These are phyloP conservation scores for Colletotrichum camelliae DNA, from an alignment of 2,329 filamentous ascomycete genomes.

Conservation along the genomic window DNA sequence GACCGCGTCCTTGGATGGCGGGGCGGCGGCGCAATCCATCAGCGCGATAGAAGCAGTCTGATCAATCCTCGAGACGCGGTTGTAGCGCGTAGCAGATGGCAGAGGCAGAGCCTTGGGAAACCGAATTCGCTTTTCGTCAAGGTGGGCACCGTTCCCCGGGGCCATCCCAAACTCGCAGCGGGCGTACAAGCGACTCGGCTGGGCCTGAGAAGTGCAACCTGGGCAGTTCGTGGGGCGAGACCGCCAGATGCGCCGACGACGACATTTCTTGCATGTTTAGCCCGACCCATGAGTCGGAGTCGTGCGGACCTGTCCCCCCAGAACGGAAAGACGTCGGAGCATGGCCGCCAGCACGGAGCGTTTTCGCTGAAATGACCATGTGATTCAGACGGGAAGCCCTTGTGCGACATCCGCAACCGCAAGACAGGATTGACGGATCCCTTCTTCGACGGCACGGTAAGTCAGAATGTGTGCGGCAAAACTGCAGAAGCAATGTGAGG, in stretches of 20 bases:
- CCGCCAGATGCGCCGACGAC: background rate
- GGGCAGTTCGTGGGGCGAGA: background rate
- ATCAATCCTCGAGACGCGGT: background rate
- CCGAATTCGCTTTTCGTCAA: background rate
- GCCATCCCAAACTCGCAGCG: background rate
- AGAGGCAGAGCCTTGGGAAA: background rate
- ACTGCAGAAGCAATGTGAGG: background rate
- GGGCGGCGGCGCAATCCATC: slow-evolving; percentile 3
- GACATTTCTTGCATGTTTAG: background rate
- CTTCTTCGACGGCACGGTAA: background rate
- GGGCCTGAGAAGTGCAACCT: background rate
- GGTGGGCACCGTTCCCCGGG: background rate
- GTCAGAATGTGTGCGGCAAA: background rate
- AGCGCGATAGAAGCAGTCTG: background rate
- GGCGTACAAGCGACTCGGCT: background rate
- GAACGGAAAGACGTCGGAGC: background rate
- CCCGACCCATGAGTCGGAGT: slow-evolving; percentile 1
- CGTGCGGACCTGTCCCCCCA: background rate
- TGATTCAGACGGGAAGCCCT: background rate
- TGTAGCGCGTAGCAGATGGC: background rate
- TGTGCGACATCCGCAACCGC: background rate
- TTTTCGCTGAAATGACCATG: background rate
- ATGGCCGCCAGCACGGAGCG: background rate
- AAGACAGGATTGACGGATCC: background rate
- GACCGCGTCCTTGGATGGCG: background rate